Evolutionary conservation across 1,139 yeast species (phyloP).

Genomic region (Hansenula sp.): DNA sequence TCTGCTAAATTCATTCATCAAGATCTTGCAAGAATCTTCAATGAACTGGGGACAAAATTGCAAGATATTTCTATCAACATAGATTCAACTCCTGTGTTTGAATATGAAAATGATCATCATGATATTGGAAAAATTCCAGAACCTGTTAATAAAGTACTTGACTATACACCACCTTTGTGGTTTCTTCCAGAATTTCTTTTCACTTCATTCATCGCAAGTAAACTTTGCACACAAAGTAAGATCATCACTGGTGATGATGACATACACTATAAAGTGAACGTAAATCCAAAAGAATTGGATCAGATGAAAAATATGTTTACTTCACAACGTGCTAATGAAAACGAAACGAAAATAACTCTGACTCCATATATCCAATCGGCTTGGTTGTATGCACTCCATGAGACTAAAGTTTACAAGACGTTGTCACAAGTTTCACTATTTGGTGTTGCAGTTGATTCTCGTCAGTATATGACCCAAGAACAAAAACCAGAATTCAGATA

Average conservation of each 20-base stretch:
- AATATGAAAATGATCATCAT: not conserved
- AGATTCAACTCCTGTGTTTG: not conserved
- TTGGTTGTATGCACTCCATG: not conserved
- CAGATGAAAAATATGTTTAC: too few relatives aligned
- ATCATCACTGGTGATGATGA: too few relatives aligned
- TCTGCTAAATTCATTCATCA: not conserved
- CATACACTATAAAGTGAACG: not conserved
- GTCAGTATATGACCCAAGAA: not conserved
- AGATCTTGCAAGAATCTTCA: not conserved
- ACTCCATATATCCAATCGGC: constrained; percentile 1
- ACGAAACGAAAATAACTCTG: not conserved
- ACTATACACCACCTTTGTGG: not conserved
- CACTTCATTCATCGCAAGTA: not conserved
- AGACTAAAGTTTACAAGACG: too few relatives aligned
- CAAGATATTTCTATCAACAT: not conserved
- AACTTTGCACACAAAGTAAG: not conserved
- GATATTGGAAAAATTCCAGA: not conserved
- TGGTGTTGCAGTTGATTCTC: not conserved
- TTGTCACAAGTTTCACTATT: not conserved
- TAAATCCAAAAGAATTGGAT: not conserved
- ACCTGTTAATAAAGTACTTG: not conserved
- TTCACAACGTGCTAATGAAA: not conserved
- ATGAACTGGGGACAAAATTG: not conserved
- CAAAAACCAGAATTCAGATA: not conserved
- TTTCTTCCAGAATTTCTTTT: not conserved